Conservation (phyloP, 2,329 filamentous ascomycete genomes). For the Nemania bipapillata region DNA sequence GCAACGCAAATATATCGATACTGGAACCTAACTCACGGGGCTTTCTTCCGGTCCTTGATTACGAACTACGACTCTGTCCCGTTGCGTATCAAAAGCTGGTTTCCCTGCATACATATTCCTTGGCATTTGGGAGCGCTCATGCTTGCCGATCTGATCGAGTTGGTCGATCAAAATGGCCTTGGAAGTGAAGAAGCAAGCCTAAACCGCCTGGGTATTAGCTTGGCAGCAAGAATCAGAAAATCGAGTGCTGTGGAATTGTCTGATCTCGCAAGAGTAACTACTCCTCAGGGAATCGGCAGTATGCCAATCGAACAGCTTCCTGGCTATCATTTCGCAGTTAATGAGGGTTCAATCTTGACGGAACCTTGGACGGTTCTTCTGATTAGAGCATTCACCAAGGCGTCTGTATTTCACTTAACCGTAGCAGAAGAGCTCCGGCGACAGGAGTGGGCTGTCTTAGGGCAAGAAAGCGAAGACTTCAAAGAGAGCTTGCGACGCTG, state of each 20-base stretch:
- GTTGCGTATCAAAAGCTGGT: conserved; percentile 68
- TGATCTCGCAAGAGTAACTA: conserved; percentile 61
- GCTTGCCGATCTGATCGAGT: conserved; percentile 62
- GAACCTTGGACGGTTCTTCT: conserved; percentile 67
- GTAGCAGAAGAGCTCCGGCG: conserved; percentile 46
- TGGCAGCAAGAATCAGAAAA: conserved; percentile 56
- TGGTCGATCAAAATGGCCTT: conserved; percentile 23
- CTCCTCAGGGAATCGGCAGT: conserved; percentile 48
- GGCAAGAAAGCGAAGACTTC: conserved; percentile 33
- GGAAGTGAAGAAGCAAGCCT: conserved; percentile 39
- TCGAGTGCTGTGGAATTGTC: conserved; percentile 60
- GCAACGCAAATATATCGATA: conserved; percentile 64
- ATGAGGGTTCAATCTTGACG: conserved; percentile 66
- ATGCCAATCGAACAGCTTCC: conserved; percentile 47
- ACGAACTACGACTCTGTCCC: conserved; percentile 62
- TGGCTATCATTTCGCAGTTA: conserved; percentile 65
- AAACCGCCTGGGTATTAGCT: conserved; percentile 47
- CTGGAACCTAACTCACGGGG: conserved; percentile 64
- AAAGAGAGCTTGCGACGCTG: conserved; percentile 53
- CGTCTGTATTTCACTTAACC: conserved; percentile 55
- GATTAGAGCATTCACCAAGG: conserved; percentile 63
- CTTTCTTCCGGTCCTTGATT: conserved; percentile 64
- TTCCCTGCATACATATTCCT: conserved; percentile 66
- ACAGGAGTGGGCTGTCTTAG: conserved; percentile 43
- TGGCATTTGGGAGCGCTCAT: conserved; percentile 68